Base-by-base conservation (phyloP, 192 early-diverging fungal species). In the Coemansia sp. region DNA sequence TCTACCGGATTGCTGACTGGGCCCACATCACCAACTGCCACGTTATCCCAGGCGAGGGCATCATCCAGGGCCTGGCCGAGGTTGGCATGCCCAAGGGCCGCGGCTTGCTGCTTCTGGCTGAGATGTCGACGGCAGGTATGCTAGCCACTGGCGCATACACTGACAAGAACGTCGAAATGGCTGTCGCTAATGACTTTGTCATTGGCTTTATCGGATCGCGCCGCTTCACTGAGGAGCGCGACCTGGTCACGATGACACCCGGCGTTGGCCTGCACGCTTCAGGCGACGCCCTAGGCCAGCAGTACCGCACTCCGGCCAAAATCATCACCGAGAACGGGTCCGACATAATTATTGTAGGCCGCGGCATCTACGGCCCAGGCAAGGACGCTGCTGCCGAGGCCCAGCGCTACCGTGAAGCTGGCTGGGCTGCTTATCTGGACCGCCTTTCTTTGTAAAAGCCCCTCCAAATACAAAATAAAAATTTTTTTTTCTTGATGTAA, bases 341-440 rank as follows among this genome's bases (percentile, higher is more conserved):
- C 56, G 97, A 99, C 81, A 85, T 99, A 24, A 97, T 99, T 67
- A 99, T 99, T 75, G 97, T 99, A 11, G 97, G 97, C 33, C 83
- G 97, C 43, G 97, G 93, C 19, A 97, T 99, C 63, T 99, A 98
- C 67, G 94, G 91, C 22, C 83, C 87, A 7, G 90, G 86, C n/a
- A 83, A 84, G 21, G 83, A 93, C 68, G 59, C 87, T 1, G 79
- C 76, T 17, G 58, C 54, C 8, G 92, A 95, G 60, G 93, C 93
- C 21, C 83, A 88, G 75, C 82, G 85, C 58, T 99, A 97, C 72
- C 85, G 87, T 54, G 84, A 91, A 58, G 95, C 94, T 32, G 97
- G 97, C n/a, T 99, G 97, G 97, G 79, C 86, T 34, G 97, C 97
- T 0, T 98, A 99, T 67, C 72, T 91, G 68, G 85, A 78, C 27